Percentiles rank a stretch among this genome's conserved stretches.
These are phyloP conservation scores for Papiliotrema fonsecae DNA, from an alignment of 1,284 basidiomycete species.

Conservation along the genomic window DNA sequence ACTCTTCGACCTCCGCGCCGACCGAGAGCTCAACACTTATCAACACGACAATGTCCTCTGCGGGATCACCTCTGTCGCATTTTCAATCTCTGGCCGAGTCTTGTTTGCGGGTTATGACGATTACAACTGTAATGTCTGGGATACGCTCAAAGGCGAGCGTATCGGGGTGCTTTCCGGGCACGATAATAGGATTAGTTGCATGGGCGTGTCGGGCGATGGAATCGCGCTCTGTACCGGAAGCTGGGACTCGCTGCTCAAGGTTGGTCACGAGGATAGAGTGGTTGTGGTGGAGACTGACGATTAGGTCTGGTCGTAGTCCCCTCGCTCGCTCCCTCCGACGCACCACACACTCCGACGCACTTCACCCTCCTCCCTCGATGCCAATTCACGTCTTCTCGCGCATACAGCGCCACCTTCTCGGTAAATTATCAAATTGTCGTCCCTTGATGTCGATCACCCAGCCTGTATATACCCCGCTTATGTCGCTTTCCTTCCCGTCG, in stretches of 20 bases:
- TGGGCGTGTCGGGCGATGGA: slow-evolving; percentile 92
- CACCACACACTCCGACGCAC: too few relatives aligned
- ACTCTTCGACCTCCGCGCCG: slow-evolving; percentile 94
- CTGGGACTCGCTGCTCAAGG: slow-evolving; percentile 95
- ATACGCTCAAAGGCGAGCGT: slow-evolving; percentile 95
- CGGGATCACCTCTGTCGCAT: slow-evolving; percentile 96
- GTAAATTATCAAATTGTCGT: too few relatives aligned
- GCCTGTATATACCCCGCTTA: too few relatives aligned
- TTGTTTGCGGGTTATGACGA: slow-evolving; percentile 99
- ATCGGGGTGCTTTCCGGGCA: slow-evolving; percentile 95
- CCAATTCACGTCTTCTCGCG: too few relatives aligned
- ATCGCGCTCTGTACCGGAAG: slow-evolving; percentile 97
- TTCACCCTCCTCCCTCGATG: too few relatives aligned
- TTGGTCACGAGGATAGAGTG: slow-evolving; percentile 48
- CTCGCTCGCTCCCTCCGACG: too few relatives aligned
- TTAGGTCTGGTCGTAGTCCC: not conserved
- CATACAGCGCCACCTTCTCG: too few relatives aligned
- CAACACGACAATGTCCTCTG: slow-evolving; percentile 98
- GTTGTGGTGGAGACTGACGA: not conserved
- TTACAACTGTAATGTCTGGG: slow-evolving; percentile 99
- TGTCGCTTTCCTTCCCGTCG: too few relatives aligned
- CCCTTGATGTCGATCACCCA: too few relatives aligned
- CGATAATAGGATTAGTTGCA: slow-evolving; percentile 94
- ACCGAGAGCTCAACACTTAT: slow-evolving; percentile 92
- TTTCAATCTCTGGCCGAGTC: slow-evolving; percentile 93